A percentile compares a stretch with the other conserved stretches of the same genome.
Conservation (phyloP, 2,329 filamentous ascomycete genomes). For the Ceratocystis ficicola region DNA sequence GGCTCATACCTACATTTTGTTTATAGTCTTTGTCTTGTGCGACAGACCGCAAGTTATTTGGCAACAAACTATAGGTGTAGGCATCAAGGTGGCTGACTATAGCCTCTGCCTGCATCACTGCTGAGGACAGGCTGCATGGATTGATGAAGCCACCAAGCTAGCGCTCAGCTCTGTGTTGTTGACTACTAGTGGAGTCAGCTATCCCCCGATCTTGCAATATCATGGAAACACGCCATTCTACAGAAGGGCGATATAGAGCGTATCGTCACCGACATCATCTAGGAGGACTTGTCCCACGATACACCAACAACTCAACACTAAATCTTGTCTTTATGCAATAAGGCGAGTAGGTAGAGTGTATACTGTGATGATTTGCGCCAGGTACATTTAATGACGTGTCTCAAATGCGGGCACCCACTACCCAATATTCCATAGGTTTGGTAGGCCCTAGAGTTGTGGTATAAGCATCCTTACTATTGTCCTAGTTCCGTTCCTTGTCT, state of each 20-base stretch:
- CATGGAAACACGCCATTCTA: background rate
- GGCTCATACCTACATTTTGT: background rate
- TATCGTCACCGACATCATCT: background rate
- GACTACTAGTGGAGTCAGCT: too few relatives aligned
- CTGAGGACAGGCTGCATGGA: background rate
- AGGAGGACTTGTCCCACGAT: background rate
- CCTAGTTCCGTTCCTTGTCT: background rate
- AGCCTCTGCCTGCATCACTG: background rate
- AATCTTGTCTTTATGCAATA: too few relatives aligned
- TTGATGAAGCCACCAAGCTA: background rate
- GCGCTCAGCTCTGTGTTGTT: background rate
- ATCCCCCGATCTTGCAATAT: background rate
- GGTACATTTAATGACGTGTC: background rate
- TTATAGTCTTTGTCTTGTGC: background rate
- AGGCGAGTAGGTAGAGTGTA: too few relatives aligned
- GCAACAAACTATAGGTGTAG: constrained; percentile 3
- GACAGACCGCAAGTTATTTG: background rate
- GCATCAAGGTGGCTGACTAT: constrained; percentile 1
- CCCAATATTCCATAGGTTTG: background rate
- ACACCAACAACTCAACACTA: background rate
- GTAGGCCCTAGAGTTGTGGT: background rate
- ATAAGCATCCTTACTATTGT: background rate
- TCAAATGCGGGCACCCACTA: background rate
- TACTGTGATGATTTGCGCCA: too few relatives aligned
- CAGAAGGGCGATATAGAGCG: background rate